Evolutionary conservation across 2,329 filamentous ascomycete genomes (phyloP), one percentile per base, ranked within the genome.

Genomic region (Metarhizium rileyi): DNA sequence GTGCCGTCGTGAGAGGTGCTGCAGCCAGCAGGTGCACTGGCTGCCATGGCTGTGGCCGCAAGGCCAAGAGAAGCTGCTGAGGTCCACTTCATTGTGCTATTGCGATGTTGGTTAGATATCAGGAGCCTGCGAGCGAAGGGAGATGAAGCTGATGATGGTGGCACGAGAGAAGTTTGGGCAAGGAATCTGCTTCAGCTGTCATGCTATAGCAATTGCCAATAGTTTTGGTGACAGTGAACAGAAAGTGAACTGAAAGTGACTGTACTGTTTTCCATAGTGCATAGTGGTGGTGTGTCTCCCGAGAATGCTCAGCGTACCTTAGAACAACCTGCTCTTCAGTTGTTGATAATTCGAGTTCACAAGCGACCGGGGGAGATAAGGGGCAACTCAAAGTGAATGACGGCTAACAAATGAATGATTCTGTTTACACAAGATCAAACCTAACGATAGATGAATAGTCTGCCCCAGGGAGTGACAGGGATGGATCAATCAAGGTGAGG

Each of bases 21-120:
- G 69, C 83, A 87, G 51, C 76, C 77, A 1, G 65, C 58, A 1
- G 81, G 80, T 1, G 76, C 63, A 3, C 70, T 6, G 66, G 67
- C 59, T 25, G 70, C 72, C 20, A 65, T 63, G 51, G 66, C 66
- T 49, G 67, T 66, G 58, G 72, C 66, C 51, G 70, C 70, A 47
- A 80, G 58, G 51, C 70, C 56, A 57, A 68, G 57, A 54, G 68
- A 22, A 35, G 56, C 52, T 26, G 56, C 46, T 26, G 50, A 47
- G 47, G 47, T 52, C 53, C 53, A 59, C 63, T 65, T 68, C 68
- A 71, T 70, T 42, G 30, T 68, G 60, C 51, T 52, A n/a, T 42
- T 26, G 5, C 9, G 16, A 20, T 16, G 20, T n/a, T 2, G 20
- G 38, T 49, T 18, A 49, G 47, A 16, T 26, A 9, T 18, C 20